These are phyloP conservation scores for Miamiensis avidus DNA, from an alignment of 169 alveolate genomes.

Conservation along the genomic window DNA sequence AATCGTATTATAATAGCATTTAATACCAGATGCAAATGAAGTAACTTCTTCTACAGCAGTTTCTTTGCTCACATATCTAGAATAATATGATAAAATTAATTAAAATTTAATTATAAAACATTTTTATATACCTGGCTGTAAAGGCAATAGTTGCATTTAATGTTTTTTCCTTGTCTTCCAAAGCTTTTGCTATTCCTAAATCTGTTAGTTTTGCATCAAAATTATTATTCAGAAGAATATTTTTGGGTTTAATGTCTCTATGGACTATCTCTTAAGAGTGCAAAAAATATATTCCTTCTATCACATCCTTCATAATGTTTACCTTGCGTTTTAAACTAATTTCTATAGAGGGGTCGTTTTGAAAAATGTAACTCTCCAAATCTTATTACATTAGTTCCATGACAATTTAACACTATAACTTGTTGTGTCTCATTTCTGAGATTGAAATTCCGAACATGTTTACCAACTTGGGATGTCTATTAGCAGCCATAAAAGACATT, in stretches of 20 bases:
- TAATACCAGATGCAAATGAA: not conserved
- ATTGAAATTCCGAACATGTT: not conserved
- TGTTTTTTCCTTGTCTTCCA: conserved; percentile 13
- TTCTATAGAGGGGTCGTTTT: not conserved
- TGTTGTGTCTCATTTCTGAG: not conserved
- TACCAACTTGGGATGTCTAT: not conserved
- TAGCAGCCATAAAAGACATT: not conserved
- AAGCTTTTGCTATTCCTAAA: conserved; percentile 52
- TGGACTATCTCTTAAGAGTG: not conserved
- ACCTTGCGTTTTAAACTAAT: not conserved
- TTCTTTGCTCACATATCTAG: not conserved
- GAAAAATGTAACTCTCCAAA: not conserved
- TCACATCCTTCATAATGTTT: not conserved
- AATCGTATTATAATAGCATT: too few species aligned
- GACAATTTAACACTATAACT: not conserved
- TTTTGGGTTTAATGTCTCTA: not conserved
- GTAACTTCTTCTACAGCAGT: conserved; percentile 1
- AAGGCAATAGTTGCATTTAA: conserved; percentile 6
- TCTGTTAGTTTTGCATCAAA: conserved; percentile 46
- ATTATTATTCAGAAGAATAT: not conserved
- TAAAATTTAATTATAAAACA: not conserved
- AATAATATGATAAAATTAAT: too few species aligned
- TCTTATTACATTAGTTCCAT: conserved; percentile 6
- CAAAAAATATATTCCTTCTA: not conserved
- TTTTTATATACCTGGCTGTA: conserved; percentile 8